Conservation (phyloP, 2,329 filamentous ascomycete species). For the Beauveria sp. region DNA sequence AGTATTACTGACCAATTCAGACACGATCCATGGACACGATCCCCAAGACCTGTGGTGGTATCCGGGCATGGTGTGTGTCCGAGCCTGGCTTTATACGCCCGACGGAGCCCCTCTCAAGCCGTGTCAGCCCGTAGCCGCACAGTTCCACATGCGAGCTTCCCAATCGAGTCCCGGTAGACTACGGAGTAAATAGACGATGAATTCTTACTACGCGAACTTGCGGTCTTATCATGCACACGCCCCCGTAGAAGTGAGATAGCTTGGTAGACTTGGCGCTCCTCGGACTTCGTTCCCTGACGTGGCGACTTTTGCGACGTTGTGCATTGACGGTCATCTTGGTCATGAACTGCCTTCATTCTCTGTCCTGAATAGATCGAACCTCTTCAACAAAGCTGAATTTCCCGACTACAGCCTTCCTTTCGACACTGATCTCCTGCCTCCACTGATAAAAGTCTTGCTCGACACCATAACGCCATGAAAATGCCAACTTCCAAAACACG, state of each 20-base stretch:
- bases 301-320: background rate
- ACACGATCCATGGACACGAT: background rate
- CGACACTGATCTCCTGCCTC: background rate
- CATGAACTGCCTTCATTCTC: background rate
- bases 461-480: constrained; percentile 5
- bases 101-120: background rate
- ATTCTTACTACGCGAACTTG: background rate
- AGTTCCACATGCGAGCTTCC: background rate
- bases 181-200: no score
- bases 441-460: background rate
- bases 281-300: background rate
- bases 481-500: background rate
- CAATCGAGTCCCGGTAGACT: background rate
- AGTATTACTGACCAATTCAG: no score
- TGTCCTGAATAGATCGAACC: background rate
- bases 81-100: background rate
- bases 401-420: background rate
- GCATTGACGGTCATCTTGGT: background rate
- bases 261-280: background rate
- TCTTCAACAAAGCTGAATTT: background rate
- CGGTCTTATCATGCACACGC: background rate
- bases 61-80: background rate
- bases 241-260: background rate
- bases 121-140: background rate
- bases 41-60: background rate